These are phyloP conservation scores for Trichoderma orchidacearum DNA, from an alignment of 495 filamentous ascomycete species.

Conservation along the genomic window DNA sequence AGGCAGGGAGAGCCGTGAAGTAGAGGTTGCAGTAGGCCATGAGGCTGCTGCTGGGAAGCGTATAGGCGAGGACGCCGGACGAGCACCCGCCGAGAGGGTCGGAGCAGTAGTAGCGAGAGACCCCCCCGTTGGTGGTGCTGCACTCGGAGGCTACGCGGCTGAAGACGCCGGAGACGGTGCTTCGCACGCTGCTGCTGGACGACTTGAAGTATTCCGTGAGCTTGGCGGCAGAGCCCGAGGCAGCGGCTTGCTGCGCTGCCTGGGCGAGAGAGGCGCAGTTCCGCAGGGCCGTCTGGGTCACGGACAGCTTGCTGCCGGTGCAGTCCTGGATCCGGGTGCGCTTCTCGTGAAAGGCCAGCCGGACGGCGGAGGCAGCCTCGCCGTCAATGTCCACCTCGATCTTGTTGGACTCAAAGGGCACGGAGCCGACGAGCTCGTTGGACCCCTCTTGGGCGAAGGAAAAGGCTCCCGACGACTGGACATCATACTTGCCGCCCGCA, in stretches of 20 bases:
- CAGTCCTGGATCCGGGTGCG: slow-evolving; percentile 39
- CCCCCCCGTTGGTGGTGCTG: slow-evolving; percentile 22
- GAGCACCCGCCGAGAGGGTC: slow-evolving; percentile 36
- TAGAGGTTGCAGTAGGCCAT: slow-evolving; percentile 45
- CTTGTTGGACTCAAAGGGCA: slow-evolving; percentile 32
- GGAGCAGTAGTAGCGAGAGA: slow-evolving; percentile 35
- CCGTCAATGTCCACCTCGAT: slow-evolving; percentile 36
- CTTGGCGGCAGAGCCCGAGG: slow-evolving; percentile 31
- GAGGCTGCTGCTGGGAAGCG: slow-evolving; percentile 33
- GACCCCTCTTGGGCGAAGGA: slow-evolving; percentile 35
- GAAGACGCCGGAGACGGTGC: slow-evolving; percentile 37
- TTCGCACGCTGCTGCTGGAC: slow-evolving; percentile 24
- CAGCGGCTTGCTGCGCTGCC: slow-evolving; percentile 39
- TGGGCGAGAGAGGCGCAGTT: slow-evolving; percentile 37
- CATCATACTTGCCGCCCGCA: slow-evolving; percentile 30
- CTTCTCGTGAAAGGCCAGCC: slow-evolving; percentile 28
- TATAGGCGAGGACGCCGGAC: slow-evolving; percentile 41
- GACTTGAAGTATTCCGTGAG: slow-evolving; percentile 52
- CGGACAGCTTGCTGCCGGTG: slow-evolving; percentile 23
- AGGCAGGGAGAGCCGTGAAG: slow-evolving; percentile 32
- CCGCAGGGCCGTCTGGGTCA: slow-evolving; percentile 30
- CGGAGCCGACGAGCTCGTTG: slow-evolving; percentile 28
- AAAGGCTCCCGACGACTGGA: slow-evolving; percentile 33
- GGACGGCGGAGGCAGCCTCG: slow-evolving; percentile 30
- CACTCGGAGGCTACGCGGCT: slow-evolving; percentile 37